Percentiles rank a stretch among this genome's conserved stretches.
phyloP scores from a whole-genome alignment of 192 early-diverging fungal species.

The Chytriomyces hyalinus region DNA sequence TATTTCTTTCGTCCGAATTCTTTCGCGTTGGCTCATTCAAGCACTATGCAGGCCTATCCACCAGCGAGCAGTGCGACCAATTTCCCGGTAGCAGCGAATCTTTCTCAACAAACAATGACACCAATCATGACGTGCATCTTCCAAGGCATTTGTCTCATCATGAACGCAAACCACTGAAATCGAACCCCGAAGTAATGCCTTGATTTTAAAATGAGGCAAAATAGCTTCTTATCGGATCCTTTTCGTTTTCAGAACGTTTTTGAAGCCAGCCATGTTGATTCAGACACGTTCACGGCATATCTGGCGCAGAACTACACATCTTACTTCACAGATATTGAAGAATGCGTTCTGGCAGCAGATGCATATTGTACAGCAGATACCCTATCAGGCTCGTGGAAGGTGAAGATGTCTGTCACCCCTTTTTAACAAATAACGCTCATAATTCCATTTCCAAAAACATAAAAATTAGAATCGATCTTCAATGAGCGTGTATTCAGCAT shows the following conservation, averaged over 20 bases:
- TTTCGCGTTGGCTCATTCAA: no score
- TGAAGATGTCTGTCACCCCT: background rate
- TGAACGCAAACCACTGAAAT: constrained; percentile 39
- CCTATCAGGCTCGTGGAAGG: constrained; percentile 43
- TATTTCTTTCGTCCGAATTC: no score
- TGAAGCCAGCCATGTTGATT: constrained; percentile 40
- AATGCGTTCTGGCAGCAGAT: constrained; percentile 37
- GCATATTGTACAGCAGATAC: constrained; percentile 40
- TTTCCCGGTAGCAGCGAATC: no score
- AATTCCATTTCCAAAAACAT: background rate
- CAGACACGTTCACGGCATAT: constrained; percentile 38
- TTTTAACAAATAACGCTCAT: background rate
- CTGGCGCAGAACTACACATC: constrained; percentile 48
- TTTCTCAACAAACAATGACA: background rate
- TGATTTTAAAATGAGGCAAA: background rate
- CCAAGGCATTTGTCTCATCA: constrained; percentile 28
- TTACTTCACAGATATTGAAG: constrained; percentile 45
- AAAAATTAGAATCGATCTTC: constrained; percentile 27
- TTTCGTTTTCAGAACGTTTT: constrained; percentile 40
- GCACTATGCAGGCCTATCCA: no score
- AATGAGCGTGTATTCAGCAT: constrained; percentile 40
- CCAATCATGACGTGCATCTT: constrained; percentile 14
- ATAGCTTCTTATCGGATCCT: background rate
- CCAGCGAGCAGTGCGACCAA: no score
- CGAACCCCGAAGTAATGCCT: constrained; percentile 46